A percentile compares a stretch with the other conserved stretches of the same genome.
These are phyloP conservation scores for Botrytis byssoidea DNA, from an alignment of 2,329 filamentous ascomycete species.

Conservation along the genomic window DNA sequence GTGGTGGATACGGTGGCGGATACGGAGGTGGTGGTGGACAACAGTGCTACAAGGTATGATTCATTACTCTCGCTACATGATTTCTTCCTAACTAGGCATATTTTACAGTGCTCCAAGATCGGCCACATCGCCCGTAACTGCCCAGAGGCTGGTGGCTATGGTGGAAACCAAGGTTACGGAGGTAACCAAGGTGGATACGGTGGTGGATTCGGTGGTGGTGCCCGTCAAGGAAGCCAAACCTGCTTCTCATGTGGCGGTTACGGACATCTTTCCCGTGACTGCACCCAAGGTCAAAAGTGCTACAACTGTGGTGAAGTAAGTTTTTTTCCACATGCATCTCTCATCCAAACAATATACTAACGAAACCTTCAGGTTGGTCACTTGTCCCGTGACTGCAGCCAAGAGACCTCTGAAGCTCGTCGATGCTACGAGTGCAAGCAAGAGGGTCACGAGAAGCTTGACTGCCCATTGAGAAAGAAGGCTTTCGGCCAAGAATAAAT, in stretches of 20 bases:
- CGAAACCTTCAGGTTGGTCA: slow-evolving; percentile 15
- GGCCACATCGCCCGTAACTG: slow-evolving; percentile 96
- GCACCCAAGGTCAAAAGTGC: slow-evolving; percentile 98
- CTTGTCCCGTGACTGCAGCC: slow-evolving; percentile 77
- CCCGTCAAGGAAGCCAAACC: slow-evolving; percentile 67
- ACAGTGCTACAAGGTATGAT: slow-evolving; percentile 81
- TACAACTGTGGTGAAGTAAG: slow-evolving; percentile 97
- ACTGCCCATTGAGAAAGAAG: slow-evolving; percentile 61
- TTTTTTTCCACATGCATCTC: slow-evolving; percentile 46
- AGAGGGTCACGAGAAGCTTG: slow-evolving; percentile 67
- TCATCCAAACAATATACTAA: neutral
- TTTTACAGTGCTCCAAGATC: slow-evolving; percentile 74
- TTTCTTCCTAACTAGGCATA: slow-evolving; percentile 16
- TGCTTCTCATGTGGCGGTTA: slow-evolving; percentile 98
- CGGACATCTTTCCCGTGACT: slow-evolving; percentile 95
- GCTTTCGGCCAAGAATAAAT: slow-evolving; percentile 49
- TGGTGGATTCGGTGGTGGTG: slow-evolving; percentile 44
- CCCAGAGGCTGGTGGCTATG: slow-evolving; percentile 54
- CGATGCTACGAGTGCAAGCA: slow-evolving; percentile 97
- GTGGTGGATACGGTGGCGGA: slow-evolving; percentile 39
- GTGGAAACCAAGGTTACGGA: slow-evolving; percentile 41
- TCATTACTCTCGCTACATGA: slow-evolving; percentile 8
- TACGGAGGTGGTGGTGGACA: slow-evolving; percentile 44
- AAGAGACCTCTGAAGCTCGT: slow-evolving; percentile 86
- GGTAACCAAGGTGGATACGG: slow-evolving; percentile 42